These are phyloP conservation scores for Triadica sebifera DNA, from an alignment of 345 rosid species.

Conservation along the genomic window DNA sequence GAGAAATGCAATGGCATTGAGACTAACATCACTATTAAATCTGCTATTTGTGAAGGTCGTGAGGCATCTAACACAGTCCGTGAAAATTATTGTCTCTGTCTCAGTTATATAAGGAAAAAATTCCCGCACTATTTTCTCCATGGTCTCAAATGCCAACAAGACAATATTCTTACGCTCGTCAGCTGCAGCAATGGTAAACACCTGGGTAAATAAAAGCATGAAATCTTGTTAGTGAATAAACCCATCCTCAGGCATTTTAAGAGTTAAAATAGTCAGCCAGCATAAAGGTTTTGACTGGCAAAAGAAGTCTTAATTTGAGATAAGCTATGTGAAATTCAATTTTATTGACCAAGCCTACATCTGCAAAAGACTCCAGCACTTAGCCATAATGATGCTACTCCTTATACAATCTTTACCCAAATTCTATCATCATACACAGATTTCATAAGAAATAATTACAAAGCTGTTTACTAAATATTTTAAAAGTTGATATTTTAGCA, in stretches of 20 bases:
- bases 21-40: constrained; percentile 86
- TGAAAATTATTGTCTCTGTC: constrained; percentile 89
- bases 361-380: constrained; percentile 1
- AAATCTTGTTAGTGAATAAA: neutral
- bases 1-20: constrained; percentile 94
- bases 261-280: neutral
- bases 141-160: constrained; percentile 83
- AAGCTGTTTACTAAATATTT: too few relatives aligned
- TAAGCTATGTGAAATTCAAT: constrained; percentile 11
- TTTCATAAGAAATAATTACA: too few relatives aligned
- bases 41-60: constrained; percentile 83
- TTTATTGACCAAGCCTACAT: neutral
- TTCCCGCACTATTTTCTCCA: constrained; percentile 93
- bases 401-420: too few relatives aligned
- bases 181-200: constrained; percentile 84
- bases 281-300: neutral
- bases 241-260: neutral
- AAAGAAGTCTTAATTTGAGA: neutral
- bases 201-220: constrained; percentile 40
- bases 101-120: constrained; percentile 88
- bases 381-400: neutral
- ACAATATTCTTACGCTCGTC: constrained; percentile 85
- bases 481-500: too few relatives aligned
- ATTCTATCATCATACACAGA: too few relatives aligned
- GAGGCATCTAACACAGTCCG: constrained; percentile 93